Conservation (phyloP, 805 yeast species). For the Candida chauliodis region DNA sequence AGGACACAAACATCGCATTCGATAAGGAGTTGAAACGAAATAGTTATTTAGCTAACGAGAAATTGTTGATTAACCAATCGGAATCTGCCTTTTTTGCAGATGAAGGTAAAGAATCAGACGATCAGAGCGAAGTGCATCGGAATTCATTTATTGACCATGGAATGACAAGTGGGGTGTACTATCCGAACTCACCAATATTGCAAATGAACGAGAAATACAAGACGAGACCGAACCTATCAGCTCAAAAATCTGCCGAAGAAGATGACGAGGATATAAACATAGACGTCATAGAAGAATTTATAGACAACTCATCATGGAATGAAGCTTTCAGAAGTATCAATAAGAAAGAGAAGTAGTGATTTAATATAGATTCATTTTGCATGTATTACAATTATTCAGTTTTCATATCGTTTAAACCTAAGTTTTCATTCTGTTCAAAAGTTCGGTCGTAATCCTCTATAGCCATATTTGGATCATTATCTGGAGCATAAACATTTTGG, state of each 20-base stretch:
- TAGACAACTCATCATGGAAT: conserved; percentile 25
- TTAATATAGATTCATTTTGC: not conserved
- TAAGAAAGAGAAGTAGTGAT: not conserved
- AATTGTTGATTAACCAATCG: conserved; percentile 5
- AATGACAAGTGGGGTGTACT: conserved; percentile 22
- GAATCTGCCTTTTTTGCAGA: conserved; percentile 7
- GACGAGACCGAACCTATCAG: conserved; percentile 3
- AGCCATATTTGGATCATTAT: conserved; percentile 92
- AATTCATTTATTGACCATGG: conserved; percentile 8
- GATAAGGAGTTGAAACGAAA: conserved; percentile 20
- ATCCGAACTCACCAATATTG: conserved; percentile 25
- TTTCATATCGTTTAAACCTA: conserved; percentile 68
- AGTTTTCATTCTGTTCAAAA: conserved; percentile 81
- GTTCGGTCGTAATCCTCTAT: conserved; percentile 91
- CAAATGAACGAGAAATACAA: conserved; percentile 4
- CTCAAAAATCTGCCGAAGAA: conserved; percentile 1
- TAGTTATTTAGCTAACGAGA: conserved; percentile 22
- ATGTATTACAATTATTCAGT: conserved; percentile 13
- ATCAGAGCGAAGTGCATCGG: not conserved
- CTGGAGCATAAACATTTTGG: conserved; percentile 99
- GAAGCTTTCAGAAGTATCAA: conserved; percentile 14
- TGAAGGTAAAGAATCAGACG: conserved; percentile 7
- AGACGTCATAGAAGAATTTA: conserved; percentile 20
- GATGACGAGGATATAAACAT: conserved; percentile 7
- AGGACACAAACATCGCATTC: conserved; percentile 22